These are phyloP conservation scores for Naganishia liquefaciens DNA, from an alignment of 1,284 basidiomycete species.

Conservation along the genomic window DNA sequence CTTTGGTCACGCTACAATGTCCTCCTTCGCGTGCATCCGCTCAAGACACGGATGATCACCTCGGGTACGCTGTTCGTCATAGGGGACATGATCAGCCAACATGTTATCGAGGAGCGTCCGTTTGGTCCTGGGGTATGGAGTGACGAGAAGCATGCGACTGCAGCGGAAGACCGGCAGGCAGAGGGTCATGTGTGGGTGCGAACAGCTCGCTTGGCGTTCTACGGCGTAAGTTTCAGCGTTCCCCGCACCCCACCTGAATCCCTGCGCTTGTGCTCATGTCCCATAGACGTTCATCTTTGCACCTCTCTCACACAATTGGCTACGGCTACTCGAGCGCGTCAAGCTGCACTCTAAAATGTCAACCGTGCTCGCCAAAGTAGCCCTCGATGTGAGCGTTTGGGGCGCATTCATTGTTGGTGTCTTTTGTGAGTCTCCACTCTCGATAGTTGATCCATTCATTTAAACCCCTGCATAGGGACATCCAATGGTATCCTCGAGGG, in stretches of 20 bases:
- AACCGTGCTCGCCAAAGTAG: constrained; percentile 40
- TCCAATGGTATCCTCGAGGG: constrained; percentile 50
- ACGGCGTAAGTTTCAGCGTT: constrained; percentile 61
- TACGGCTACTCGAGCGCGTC: constrained; percentile 39
- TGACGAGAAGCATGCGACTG: constrained; percentile 50
- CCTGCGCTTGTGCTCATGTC: not conserved
- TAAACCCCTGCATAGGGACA: constrained; percentile 35
- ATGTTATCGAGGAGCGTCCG: constrained; percentile 70
- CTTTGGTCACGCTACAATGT: constrained; percentile 16
- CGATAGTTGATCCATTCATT: constrained; percentile 43
- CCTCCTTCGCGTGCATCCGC: constrained; percentile 34
- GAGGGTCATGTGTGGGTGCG: constrained; percentile 61
- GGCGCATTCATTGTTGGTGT: constrained; percentile 44
- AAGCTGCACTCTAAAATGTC: constrained; percentile 39
- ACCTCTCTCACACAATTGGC: constrained; percentile 47
- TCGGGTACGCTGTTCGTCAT: constrained; percentile 69
- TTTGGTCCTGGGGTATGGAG: constrained; percentile 62
- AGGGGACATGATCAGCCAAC: constrained; percentile 81
- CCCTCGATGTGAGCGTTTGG: constrained; percentile 43
- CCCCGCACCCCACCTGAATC: not conserved
- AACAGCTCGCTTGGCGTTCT: constrained; percentile 70
- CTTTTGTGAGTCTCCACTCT: constrained; percentile 36
- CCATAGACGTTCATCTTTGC: constrained; percentile 42
- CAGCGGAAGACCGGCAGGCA: constrained; percentile 24
- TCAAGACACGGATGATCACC: constrained; percentile 55